Conservation (phyloP, 2,329 filamentous ascomycete genomes). For the Byssochlamys sp. region DNA sequence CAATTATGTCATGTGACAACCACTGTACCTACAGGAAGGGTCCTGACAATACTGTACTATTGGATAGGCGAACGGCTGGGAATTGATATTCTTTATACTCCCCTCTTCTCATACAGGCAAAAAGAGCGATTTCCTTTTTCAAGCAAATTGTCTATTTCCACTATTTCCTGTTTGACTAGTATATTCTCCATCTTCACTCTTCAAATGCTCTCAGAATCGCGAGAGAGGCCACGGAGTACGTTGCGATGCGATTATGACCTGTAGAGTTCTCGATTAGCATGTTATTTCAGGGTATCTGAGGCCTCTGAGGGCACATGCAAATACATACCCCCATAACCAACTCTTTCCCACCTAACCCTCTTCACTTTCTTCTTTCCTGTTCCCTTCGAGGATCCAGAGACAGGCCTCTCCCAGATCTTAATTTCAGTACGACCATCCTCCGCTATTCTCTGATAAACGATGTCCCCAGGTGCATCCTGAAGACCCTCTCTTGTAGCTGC, state of each 20-base stretch:
- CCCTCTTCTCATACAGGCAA: conserved; percentile 8
- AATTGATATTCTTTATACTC: conserved; percentile 4
- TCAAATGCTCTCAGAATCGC: conserved; percentile 31
- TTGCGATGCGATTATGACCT: conserved; percentile 35
- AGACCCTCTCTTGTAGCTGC: conserved; percentile 24
- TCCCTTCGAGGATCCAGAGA: conserved; percentile 2
- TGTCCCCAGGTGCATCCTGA: conserved; percentile 15
- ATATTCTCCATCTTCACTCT: conserved; percentile 13
- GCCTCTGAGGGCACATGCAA: background rate
- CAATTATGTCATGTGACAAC: background rate
- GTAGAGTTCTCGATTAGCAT: background rate
- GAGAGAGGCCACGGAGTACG: conserved; percentile 28
- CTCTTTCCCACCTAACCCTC: conserved; percentile 35
- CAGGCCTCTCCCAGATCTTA: conserved; percentile 28
- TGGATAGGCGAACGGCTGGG: conserved; percentile 8
- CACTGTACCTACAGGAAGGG: conserved; percentile 5
- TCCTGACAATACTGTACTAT: conserved; percentile 12
- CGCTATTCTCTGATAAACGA: conserved; percentile 21
- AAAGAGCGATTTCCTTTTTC: background rate
- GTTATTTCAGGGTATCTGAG: background rate
- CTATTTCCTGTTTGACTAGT: conserved; percentile 1
- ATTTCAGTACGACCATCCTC: conserved; percentile 23
- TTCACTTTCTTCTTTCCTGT: conserved; percentile 19
- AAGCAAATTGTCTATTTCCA: background rate
- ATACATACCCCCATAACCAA: conserved; percentile 34